phyloP scores from a whole-genome alignment of 768 basidiomycete genomes.

The Panaeolus papilionaceus region DNA sequence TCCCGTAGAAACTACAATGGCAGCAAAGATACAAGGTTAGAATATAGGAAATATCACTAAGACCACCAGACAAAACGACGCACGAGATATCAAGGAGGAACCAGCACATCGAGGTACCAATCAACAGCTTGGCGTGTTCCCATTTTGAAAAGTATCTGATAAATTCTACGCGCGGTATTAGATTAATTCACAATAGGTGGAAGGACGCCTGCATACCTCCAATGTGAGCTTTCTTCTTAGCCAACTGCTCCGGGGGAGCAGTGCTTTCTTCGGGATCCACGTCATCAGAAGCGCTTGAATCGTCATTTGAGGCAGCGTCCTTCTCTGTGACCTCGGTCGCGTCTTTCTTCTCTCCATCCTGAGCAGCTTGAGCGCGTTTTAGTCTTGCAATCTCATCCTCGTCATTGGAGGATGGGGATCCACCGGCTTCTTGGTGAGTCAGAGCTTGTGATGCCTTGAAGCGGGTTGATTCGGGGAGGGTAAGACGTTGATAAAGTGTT shows the following conservation, averaged over 20 bases:
- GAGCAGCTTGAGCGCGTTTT: slow-evolving; percentile 28
- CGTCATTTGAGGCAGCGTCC: slow-evolving; percentile 8
- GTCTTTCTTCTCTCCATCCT: slow-evolving; percentile 4
- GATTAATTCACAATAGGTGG: background rate
- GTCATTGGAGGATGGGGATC: slow-evolving; percentile 18
- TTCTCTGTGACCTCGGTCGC: background rate
- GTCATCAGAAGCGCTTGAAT: slow-evolving; percentile 7
- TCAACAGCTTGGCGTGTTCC: slow-evolving; percentile 68
- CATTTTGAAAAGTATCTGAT: slow-evolving; percentile 73
- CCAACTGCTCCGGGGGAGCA: slow-evolving; percentile 29
- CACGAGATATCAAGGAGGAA: slow-evolving; percentile 79
- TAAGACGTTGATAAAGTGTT: slow-evolving; percentile 79
- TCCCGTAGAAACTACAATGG: slow-evolving; percentile 68
- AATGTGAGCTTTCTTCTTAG: slow-evolving; percentile 57
- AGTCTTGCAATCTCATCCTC: slow-evolving; percentile 36
- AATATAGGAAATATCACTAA: too few species aligned
- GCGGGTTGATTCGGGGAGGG: slow-evolving; percentile 71
- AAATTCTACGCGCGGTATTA: slow-evolving; percentile 54
- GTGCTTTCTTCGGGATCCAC: slow-evolving; percentile 1
- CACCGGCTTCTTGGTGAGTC: slow-evolving; percentile 32
- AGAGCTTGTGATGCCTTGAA: slow-evolving; percentile 49
- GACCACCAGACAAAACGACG: slow-evolving; percentile 11
- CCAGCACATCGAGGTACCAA: slow-evolving; percentile 76
- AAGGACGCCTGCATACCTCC: slow-evolving; percentile 38
- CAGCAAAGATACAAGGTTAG: background rate